Percentiles rank a stretch among this genome's conserved stretches.
phyloP scores from a whole-genome alignment of 2,329 filamentous ascomycete genomes.

The Penicillium sp. region DNA sequence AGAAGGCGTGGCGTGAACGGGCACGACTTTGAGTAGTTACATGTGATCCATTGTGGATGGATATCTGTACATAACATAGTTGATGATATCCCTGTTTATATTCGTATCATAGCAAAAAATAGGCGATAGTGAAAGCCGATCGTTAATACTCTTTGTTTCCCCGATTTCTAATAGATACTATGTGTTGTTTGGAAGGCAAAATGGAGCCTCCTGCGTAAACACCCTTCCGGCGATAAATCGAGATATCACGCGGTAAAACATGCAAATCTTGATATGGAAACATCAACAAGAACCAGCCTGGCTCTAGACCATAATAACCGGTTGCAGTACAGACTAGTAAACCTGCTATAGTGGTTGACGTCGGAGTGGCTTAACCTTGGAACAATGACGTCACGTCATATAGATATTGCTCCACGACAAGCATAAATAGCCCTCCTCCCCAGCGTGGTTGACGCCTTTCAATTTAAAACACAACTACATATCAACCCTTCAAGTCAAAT shows the following conservation, averaged over 20 bases:
- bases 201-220: not conserved
- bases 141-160: no score
- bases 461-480: not conserved
- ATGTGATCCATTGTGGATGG: not conserved
- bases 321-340: not conserved
- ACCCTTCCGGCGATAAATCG: not conserved
- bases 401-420: not conserved
- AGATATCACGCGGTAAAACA: no score
- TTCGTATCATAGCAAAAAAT: not conserved
- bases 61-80: not conserved
- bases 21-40: conserved; percentile 29
- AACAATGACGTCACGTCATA: not conserved
- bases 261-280: not conserved
- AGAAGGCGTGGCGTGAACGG: conserved; percentile 30
- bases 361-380: not conserved
- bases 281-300: not conserved
- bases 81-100: not conserved
- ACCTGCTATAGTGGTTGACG: not conserved
- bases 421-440: not conserved
- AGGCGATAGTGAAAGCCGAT: not conserved
- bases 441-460: not conserved
- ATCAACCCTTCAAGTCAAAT: not conserved
- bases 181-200: no score
- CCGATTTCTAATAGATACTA: no score
- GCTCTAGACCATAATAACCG: not conserved